Conservation (phyloP, 345 rosid species). For the Erodium maritimum region DNA sequence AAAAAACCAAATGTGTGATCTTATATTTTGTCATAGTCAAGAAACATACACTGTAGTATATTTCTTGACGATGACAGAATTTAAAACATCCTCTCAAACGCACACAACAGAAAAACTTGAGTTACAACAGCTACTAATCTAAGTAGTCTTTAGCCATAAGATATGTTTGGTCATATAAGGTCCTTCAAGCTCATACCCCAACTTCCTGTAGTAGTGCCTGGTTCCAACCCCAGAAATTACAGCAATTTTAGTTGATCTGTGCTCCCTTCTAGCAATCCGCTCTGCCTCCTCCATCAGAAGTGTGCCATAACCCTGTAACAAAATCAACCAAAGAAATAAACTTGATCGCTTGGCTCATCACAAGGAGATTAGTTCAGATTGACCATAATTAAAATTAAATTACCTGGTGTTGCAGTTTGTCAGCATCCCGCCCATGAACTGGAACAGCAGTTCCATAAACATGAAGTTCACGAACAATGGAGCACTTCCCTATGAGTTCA, state of each 20-base stretch:
- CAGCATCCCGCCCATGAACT: slow-evolving; percentile 91
- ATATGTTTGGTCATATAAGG: slow-evolving; percentile 93
- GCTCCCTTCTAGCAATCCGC: slow-evolving; percentile 65
- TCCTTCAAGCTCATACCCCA: slow-evolving; percentile 91
- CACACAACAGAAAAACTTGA: slow-evolving; percentile 16
- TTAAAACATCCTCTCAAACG: not conserved
- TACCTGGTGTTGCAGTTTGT: slow-evolving; percentile 98
- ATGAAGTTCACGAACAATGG: slow-evolving; percentile 96
- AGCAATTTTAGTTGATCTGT: slow-evolving; percentile 68
- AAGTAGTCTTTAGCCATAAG: slow-evolving; percentile 11
- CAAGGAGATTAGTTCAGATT: too few species aligned
- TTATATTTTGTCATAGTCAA: too few species aligned
- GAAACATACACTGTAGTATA: too few species aligned
- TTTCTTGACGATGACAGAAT: too few species aligned
- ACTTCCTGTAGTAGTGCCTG: slow-evolving; percentile 88
- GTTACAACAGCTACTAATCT: not conserved
- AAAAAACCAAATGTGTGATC: too few species aligned
- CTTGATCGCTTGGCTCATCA: too few species aligned
- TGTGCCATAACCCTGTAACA: slow-evolving; percentile 77
- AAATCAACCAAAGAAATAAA: not conserved
- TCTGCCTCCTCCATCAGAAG: slow-evolving; percentile 99
- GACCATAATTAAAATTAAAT: too few species aligned
- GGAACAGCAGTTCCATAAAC: slow-evolving; percentile 99
- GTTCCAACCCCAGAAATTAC: slow-evolving; percentile 97
- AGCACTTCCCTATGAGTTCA: slow-evolving; percentile 79